Evolutionary conservation across 2,329 filamentous ascomycete species (phyloP).

Genomic region (Pseudomassariella vexata): DNA sequence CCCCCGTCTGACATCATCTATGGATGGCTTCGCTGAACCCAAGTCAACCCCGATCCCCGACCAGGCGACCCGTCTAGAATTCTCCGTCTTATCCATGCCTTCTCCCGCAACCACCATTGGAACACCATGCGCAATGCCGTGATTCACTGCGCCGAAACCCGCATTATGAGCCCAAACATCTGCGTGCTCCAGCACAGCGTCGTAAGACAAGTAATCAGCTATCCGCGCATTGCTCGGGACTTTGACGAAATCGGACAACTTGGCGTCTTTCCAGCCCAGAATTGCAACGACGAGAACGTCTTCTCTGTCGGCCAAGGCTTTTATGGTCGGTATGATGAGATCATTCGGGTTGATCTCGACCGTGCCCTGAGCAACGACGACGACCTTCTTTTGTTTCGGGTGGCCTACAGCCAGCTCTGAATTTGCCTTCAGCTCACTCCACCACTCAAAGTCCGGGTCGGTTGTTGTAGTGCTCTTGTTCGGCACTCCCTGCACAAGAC

Average conservation of each 20-base stretch:
- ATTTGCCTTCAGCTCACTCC: conserved; percentile 24
- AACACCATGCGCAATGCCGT: conserved; percentile 32
- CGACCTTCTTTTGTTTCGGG: conserved; percentile 19
- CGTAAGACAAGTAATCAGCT: conserved; percentile 32
- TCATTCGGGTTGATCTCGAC: conserved; percentile 31
- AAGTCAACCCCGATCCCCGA: conserved; percentile 28
- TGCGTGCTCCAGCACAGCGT: conserved; percentile 28
- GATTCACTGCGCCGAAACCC: conserved; percentile 33
- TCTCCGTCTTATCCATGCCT: conserved; percentile 35
- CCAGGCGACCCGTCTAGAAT: conserved; percentile 25
- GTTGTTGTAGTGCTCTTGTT: conserved; percentile 4
- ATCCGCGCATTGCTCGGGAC: conserved; percentile 25
- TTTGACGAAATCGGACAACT: conserved; percentile 12
- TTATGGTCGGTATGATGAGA: conserved; percentile 31
- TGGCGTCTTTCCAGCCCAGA: conserved; percentile 26
- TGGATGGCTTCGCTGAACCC: conserved; percentile 18
- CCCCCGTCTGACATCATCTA: conserved; percentile 19
- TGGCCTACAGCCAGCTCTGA: conserved; percentile 8
- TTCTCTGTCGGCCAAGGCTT: conserved; percentile 17
- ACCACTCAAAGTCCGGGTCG: conserved; percentile 24
- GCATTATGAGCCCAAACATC: conserved; percentile 34
- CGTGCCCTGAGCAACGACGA: conserved; percentile 34
- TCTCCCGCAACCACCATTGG: conserved; percentile 34
- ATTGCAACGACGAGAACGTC: conserved; percentile 28
- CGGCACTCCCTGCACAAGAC: conserved; percentile 23